A percentile compares a stretch with the other conserved stretches of the same genome.
These are phyloP conservation scores for Acrodontium crateriforme DNA, from an alignment of 2,329 filamentous ascomycete genomes.

Conservation along the genomic window DNA sequence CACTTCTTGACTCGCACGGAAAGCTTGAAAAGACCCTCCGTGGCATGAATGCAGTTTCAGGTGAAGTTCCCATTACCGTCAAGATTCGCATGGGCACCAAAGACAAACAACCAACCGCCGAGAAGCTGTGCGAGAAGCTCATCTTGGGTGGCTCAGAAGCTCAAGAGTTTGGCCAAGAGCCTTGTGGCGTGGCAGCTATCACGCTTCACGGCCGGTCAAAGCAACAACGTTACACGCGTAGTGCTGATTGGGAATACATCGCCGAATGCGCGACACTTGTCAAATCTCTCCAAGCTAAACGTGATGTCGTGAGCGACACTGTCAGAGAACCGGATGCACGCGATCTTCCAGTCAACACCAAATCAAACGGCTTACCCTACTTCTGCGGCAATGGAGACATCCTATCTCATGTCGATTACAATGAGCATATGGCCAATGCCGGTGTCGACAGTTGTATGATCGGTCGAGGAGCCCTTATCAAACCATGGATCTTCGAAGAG, in stretches of 20 bases:
- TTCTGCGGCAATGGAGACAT: constrained; percentile 96
- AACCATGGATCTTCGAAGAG: constrained; percentile 97
- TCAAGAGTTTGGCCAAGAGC: constrained; percentile 50
- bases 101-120: constrained; percentile 63
- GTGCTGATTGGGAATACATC: constrained; percentile 93
- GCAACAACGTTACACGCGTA: constrained; percentile 84
- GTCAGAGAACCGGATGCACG: constrained; percentile 61
- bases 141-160: constrained; percentile 66
- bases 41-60: constrained; percentile 89
- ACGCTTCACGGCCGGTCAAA: constrained; percentile 87
- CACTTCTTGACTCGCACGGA: constrained; percentile 70
- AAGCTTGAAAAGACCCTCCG: constrained; percentile 91
- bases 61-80: constrained; percentile 79
- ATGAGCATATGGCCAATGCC: constrained; percentile 58
- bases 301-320: constrained; percentile 58
- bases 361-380: constrained; percentile 45
- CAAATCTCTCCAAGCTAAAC: constrained; percentile 60
- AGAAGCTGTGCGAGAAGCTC: constrained; percentile 69
- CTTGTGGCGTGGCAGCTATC: constrained; percentile 81
- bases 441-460: constrained; percentile 93
- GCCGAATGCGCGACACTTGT: constrained; percentile 77
- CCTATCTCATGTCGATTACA: constrained; percentile 84
- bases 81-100: constrained; percentile 90
- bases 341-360: constrained; percentile 51
- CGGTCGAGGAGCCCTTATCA: constrained; percentile 87